Evolutionary conservation across 768 basidiomycete genomes (phyloP), one percentile per base, ranked within the genome.

Genomic region (Boletus subparvulus): DNA sequence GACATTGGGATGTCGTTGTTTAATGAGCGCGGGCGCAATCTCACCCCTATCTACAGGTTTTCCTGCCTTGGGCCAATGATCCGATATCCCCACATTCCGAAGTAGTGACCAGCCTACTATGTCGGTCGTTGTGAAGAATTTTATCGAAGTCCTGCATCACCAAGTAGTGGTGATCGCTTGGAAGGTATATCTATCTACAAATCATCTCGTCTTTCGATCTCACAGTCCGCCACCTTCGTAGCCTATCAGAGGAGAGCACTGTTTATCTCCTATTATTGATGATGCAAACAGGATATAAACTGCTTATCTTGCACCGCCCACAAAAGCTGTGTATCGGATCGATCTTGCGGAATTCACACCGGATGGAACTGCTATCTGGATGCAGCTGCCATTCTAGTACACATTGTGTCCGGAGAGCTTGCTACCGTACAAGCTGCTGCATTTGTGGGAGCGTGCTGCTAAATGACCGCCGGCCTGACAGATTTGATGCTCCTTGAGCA

Each of bases 401-500:
- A 54, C 14, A 69, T 75, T 32, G 59, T 61, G 30, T 49, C 45
- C 33, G 67, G 66, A 35, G 41, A 67, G 47, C 63, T 69, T 40
- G 71, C 68, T 8, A 64, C 71, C 26, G 72, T 72, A 16, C 67
- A 74, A 13, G 71, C 75, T 2, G 59, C 62, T 14, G 77, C 75
- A 14, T 81, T 75, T 63, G 73, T 37, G 60, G 54, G 77, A 77
- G 59, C 62, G 77, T n/a, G 78, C 75, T 5, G 72, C 72, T 30
- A 72, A 59, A 62, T 78, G 47, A 54, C 62, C 32, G 58, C 55
- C 43, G 69, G 67, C 46, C 55, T 68, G 35, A 70, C 69, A n/a
- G 73, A 78, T 58, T 69, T 76, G 49, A 75, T 75, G 63, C 60
- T 76, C 51, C 71, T 71, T 13, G 55, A 51, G 36, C 59, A 66